A percentile compares a stretch with the other conserved stretches of the same genome.
These are phyloP conservation scores for Populus hybrid DNA, from an alignment of 441 rosid species.

Conservation along the genomic window DNA sequence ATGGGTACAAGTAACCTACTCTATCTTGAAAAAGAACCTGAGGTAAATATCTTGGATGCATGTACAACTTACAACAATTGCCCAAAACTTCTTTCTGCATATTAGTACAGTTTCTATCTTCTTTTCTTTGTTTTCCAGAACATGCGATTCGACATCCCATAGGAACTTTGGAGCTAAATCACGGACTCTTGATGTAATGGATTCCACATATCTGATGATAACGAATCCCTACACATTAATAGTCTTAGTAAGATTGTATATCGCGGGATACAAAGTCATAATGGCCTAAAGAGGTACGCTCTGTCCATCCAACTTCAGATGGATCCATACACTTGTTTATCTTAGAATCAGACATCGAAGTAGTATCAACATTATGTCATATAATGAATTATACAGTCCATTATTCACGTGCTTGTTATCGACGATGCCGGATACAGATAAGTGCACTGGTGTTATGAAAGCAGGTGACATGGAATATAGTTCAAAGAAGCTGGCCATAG, in stretches of 20 bases:
- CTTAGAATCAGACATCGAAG: not conserved
- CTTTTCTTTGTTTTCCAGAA: constrained; percentile 54
- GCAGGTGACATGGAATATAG: not conserved
- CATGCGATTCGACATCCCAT: constrained; percentile 70
- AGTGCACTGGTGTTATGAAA: not conserved
- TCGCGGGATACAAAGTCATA: not conserved
- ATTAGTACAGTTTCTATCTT: constrained; percentile 59
- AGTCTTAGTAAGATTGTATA: not conserved
- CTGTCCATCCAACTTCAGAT: not conserved
- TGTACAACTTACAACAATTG: constrained; percentile 21
- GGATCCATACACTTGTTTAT: too few species aligned
- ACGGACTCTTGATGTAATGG: constrained; percentile 46
- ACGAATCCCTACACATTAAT: constrained; percentile 61
- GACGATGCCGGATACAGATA: not conserved
- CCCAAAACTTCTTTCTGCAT: constrained; percentile 89
- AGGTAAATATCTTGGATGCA: not conserved
- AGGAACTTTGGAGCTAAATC: constrained; percentile 67
- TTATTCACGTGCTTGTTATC: not conserved
- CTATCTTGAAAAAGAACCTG: not conserved
- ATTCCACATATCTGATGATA: constrained; percentile 75
- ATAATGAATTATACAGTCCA: not conserved
- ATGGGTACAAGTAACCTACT: too few species aligned
- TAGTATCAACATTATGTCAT: not conserved
- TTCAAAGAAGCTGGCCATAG: not conserved
- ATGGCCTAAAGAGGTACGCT: not conserved